Percentiles rank a stretch among this genome's conserved stretches.
Conservation (phyloP, 495 filamentous ascomycete genomes). For the Aeminium ludgeri region DNA sequence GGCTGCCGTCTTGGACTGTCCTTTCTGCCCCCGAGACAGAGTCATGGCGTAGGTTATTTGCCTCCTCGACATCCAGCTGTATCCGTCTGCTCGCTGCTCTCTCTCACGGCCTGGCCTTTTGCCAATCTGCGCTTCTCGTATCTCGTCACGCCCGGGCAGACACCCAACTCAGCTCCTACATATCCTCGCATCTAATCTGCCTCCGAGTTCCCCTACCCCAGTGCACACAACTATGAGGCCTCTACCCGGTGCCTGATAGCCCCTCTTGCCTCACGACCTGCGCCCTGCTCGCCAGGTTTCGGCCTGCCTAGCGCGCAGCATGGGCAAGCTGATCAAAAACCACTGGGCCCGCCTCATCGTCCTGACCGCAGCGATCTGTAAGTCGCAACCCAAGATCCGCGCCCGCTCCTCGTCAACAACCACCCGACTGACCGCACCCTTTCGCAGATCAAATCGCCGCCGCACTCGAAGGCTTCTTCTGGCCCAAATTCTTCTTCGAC, state of each 20-base stretch:
- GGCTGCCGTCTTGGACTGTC: too few relatives aligned
- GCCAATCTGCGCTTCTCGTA: too few relatives aligned
- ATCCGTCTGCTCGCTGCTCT: too few relatives aligned
- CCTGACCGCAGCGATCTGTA: slow-evolving; percentile 71
- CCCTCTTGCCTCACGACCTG: slow-evolving; percentile 1
- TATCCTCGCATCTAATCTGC: too few relatives aligned
- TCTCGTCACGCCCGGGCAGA: too few relatives aligned
- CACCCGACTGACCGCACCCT: background rate
- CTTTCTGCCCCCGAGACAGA: too few relatives aligned
- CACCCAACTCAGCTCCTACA: too few relatives aligned
- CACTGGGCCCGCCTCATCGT: slow-evolving; percentile 92
- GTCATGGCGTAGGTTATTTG: too few relatives aligned
- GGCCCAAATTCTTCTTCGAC: slow-evolving; percentile 99
- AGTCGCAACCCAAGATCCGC: slow-evolving; percentile 23
- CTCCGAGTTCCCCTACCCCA: too few relatives aligned
- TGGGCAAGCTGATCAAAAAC: slow-evolving; percentile 98
- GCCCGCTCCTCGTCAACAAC: background rate
- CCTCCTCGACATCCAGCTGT: too few relatives aligned
- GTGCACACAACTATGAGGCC: slow-evolving; percentile 3
- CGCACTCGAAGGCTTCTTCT: slow-evolving; percentile 78
- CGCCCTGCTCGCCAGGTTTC: background rate
- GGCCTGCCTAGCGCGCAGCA: slow-evolving; percentile 26
- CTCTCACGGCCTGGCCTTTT: too few relatives aligned
- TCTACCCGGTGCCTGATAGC: slow-evolving; percentile 4
- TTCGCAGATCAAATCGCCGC: slow-evolving; percentile 67